phyloP scores from a whole-genome alignment of 768 basidiomycete species.

The Calocybe gangraenosa region DNA sequence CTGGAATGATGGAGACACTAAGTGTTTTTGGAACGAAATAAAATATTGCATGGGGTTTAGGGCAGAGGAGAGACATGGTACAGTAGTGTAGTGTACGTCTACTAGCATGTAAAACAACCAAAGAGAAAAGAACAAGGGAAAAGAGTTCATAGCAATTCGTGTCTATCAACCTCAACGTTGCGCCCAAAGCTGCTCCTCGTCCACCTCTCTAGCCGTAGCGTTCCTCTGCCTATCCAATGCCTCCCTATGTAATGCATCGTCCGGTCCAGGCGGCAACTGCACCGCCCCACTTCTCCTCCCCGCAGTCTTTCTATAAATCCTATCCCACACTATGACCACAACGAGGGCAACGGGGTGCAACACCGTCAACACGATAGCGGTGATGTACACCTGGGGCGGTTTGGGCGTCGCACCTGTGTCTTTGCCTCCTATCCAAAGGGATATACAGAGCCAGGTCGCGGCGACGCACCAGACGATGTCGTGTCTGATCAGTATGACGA shows the following conservation, averaged over 20 bases:
- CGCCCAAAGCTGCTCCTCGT: slow-evolving; percentile 17
- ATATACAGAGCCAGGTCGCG: slow-evolving; percentile 69
- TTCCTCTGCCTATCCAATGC: slow-evolving; percentile 4
- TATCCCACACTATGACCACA: slow-evolving; percentile 36
- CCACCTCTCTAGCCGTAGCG: slow-evolving; percentile 14
- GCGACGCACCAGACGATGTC: slow-evolving; percentile 77
- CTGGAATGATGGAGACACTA: too few species aligned
- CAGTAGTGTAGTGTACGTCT: too few species aligned
- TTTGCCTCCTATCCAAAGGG: slow-evolving; percentile 48
- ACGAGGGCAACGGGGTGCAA: slow-evolving; percentile 62
- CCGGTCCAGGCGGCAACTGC: slow-evolving; percentile 19
- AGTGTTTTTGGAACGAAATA: too few species aligned
- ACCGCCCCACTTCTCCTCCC: slow-evolving; percentile 7
- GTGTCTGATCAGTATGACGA: slow-evolving; percentile 50
- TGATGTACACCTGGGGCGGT: slow-evolving; percentile 58
- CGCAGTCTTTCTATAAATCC: slow-evolving; percentile 16
- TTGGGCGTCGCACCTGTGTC: slow-evolving; percentile 36
- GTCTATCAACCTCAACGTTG: too few species aligned
- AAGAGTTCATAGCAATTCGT: too few species aligned
- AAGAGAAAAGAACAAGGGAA: too few species aligned
- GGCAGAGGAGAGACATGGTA: too few species aligned
- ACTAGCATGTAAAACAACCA: too few species aligned
- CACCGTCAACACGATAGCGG: slow-evolving; percentile 58
- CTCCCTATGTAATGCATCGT: slow-evolving; percentile 14
- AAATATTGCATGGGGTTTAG: too few species aligned